Base-by-base conservation (phyloP, 208 protist species). In the Leishmania mexicana region DNA sequence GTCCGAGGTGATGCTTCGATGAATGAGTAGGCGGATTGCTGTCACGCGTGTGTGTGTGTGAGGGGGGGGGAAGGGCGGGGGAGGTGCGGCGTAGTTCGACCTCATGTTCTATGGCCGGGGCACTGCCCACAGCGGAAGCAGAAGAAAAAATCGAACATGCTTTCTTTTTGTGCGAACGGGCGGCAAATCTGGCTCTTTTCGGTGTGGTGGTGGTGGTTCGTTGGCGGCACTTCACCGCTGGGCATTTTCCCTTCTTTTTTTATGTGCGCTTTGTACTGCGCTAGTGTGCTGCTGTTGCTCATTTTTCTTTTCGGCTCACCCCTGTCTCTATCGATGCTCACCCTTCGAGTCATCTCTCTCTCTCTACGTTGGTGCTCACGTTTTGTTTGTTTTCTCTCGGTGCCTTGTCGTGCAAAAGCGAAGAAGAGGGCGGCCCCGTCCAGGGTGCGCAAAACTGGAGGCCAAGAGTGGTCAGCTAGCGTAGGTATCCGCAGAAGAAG, bases 321-420 rank as follows among this genome's bases (percentile, higher is more conserved):
- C 60, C 49, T 35, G 10, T 76, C 35, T n/a, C 28, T 13, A 35
- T 81, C 40, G 10, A 74, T 28, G 13, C 11, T 47, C 11, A 11
- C 45, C 45, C 0, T 8, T 67, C 4, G 10, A 75, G 45, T 24
- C 72, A 78, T 91, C 67, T 86, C 74, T 84, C 86, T 68, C 78
- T 73, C 42, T 51, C 13, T 40, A 2, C n/a, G 53, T 38, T 3
- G 21, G 8, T 47, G 60, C 35, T 35, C 7, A 10, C 7, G 7
- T 35, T 19, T 64, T 28, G 21, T 35, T 65, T 47, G 45, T 6
- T 47, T 47, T 47, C 60, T 73, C 68, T 13, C 21, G 15, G 31
- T 11, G 62, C 2, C 28, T 13, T 72, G 67, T 49, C 40, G 10
- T 21, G 64, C 17, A 68, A 40, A 13, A 21, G 31, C 31, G 58